These are phyloP conservation scores for Cystofilobasidium ferigula DNA, from an alignment of 768 basidiomycete species.

Conservation along the genomic window DNA sequence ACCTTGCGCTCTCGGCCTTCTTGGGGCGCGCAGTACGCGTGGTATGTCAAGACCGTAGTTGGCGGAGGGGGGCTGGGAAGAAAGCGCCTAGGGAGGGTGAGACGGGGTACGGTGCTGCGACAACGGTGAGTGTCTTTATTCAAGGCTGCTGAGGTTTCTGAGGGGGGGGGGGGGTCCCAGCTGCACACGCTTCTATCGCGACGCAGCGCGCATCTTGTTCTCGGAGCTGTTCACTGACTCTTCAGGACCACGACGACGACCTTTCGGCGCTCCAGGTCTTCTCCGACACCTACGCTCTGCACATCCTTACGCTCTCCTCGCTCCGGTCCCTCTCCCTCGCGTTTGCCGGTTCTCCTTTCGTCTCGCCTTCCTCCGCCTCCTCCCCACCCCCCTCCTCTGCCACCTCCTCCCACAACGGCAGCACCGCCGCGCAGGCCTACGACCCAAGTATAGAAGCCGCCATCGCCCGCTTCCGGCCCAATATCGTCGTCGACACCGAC, in stretches of 20 bases:
- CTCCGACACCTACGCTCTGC: conserved; percentile 5
- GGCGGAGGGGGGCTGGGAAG: neutral
- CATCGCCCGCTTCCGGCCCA: neutral
- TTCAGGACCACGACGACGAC: too few species aligned
- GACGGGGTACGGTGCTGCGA: neutral
- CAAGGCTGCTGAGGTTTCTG: too few species aligned
- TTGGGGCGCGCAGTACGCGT: conserved; percentile 12
- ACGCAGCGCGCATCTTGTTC: too few species aligned
- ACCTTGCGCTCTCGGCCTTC: conserved; percentile 7
- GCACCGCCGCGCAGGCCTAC: conserved; percentile 84
- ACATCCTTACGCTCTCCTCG: neutral
- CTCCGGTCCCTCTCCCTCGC: neutral
- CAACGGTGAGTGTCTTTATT: neutral
- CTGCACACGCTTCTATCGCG: too few species aligned
- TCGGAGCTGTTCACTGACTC: too few species aligned
- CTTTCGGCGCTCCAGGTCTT: neutral
- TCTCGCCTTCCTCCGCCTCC: neutral
- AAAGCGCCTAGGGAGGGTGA: conserved; percentile 1
- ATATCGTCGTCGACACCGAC: neutral
- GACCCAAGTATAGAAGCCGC: conserved; percentile 24
- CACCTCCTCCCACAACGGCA: conserved; percentile 51
- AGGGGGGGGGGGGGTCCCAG: too few species aligned
- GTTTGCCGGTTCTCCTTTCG: neutral
- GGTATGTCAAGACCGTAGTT: neutral
- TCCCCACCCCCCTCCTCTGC: neutral